Conservation (phyloP, 257 asterid genomes). For the Fraxinus excelsior region DNA sequence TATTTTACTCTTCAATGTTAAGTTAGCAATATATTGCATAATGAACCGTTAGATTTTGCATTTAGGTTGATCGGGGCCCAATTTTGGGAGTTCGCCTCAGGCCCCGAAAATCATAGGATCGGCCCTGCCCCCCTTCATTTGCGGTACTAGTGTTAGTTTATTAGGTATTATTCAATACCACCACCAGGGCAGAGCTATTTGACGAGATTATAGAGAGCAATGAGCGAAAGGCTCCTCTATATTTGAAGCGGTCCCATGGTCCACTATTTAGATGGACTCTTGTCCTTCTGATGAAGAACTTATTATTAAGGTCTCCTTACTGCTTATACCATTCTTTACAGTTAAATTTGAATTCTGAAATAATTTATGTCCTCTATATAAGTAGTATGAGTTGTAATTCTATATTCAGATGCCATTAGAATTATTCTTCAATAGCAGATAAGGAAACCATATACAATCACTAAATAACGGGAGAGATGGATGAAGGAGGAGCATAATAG, state of each 20-base stretch:
- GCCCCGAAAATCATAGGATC: too few species aligned
- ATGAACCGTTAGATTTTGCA: too few species aligned
- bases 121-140: slow-evolving; percentile 35
- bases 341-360: slow-evolving; percentile 3
- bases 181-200: slow-evolving; percentile 46
- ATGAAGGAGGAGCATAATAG: slow-evolving; percentile 92
- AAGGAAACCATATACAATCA: slow-evolving; percentile 91
- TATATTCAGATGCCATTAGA: neutral
- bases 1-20: too few species aligned
- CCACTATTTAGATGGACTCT: slow-evolving; percentile 67
- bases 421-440: slow-evolving; percentile 47
- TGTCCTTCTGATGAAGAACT: slow-evolving; percentile 89
- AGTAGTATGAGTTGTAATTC: neutral
- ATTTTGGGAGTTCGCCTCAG: too few species aligned
- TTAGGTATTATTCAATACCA: slow-evolving; percentile 46
- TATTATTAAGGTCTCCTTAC: slow-evolving; percentile 56
- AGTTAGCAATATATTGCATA: too few species aligned
- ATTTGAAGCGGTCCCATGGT: slow-evolving; percentile 48
- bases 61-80: too few species aligned
- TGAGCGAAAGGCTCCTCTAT: slow-evolving; percentile 41
- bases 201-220: slow-evolving; percentile 38
- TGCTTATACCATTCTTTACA: neutral
- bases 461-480: slow-evolving; percentile 97
- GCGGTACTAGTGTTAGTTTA: slow-evolving; percentile 64
- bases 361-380: neutral